Conservation (phyloP, 2,329 filamentous ascomycete species). For the Biscogniauxia marginata region DNA sequence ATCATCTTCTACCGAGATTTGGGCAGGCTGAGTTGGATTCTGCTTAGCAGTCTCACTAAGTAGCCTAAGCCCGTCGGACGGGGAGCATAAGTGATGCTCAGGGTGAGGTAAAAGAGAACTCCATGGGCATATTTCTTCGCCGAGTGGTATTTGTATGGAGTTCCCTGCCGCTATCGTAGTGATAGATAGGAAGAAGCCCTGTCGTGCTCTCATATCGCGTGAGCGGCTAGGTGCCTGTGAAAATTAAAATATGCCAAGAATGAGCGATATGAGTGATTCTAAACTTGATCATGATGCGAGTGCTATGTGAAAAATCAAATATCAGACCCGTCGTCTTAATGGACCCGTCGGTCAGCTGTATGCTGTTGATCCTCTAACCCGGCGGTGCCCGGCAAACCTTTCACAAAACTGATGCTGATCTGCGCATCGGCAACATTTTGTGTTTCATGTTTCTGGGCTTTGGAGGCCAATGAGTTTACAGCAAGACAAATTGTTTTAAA, state of each 20-base stretch:
- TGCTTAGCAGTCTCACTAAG: neutral
- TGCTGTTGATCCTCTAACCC: too few relatives aligned
- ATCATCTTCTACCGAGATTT: neutral
- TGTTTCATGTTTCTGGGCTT: neutral
- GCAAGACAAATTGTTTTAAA: slow-evolving; percentile 4
- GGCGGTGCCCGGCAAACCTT: neutral
- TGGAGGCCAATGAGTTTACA: neutral
- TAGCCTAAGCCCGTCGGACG: neutral
- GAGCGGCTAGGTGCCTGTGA: too few relatives aligned
- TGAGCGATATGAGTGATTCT: too few relatives aligned
- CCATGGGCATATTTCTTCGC: neutral
- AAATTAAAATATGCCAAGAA: too few relatives aligned
- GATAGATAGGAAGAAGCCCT: neutral
- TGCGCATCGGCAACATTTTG: neutral
- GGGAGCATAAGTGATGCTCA: neutral
- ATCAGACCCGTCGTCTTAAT: too few relatives aligned
- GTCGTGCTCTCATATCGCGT: neutral
- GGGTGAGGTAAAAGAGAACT: neutral
- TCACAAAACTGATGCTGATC: neutral
- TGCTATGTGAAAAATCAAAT: too few relatives aligned
- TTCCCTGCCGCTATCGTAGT: neutral
- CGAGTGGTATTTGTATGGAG: neutral
- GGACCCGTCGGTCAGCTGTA: too few relatives aligned
- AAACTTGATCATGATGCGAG: too few relatives aligned
- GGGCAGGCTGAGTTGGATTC: neutral